These are phyloP conservation scores for Jatropha curcas DNA, from an alignment of 345 rosid genomes.

Conservation along the genomic window DNA sequence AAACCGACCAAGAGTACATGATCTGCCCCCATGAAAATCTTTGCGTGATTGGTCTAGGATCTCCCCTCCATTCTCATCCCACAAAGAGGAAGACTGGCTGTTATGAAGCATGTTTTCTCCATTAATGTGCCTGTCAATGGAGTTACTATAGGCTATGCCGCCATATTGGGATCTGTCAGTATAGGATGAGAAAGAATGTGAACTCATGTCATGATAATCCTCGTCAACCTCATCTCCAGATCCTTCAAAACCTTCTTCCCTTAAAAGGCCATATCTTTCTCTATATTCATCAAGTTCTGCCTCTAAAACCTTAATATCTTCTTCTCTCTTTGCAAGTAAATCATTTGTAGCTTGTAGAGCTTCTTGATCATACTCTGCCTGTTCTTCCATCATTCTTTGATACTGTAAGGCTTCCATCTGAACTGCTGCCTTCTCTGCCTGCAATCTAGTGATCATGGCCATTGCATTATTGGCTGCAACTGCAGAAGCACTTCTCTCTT, in stretches of 20 bases:
- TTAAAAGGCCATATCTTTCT: slow-evolving; percentile 50
- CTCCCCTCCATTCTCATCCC: slow-evolving; percentile 20
- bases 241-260: slow-evolving; percentile 34
- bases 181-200: slow-evolving; percentile 19
- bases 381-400: slow-evolving; percentile 99
- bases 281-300: slow-evolving; percentile 68
- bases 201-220: slow-evolving; percentile 27
- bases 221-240: slow-evolving; percentile 27
- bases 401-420: slow-evolving; percentile 98
- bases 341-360: slow-evolving; percentile 60
- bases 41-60: slow-evolving; percentile 7
- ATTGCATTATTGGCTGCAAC: slow-evolving; percentile 92
- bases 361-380: slow-evolving; percentile 89
- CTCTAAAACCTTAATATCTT: slow-evolving; percentile 57
- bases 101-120: slow-evolving; percentile 16
- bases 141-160: slow-evolving; percentile 17
- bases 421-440: slow-evolving; percentile 83
- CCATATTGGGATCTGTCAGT: slow-evolving; percentile 27
- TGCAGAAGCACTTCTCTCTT: slow-evolving; percentile 84
- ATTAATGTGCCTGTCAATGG: slow-evolving; percentile 19
- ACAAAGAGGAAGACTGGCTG: slow-evolving; percentile 11
- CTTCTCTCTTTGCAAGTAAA: slow-evolving; percentile 58
- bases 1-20: slow-evolving; percentile 18
- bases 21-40: slow-evolving; percentile 11
- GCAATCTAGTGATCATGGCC: slow-evolving; percentile 93